These are phyloP conservation scores for Aspergillus cejpii DNA, from an alignment of 2,329 filamentous ascomycete species.

Conservation along the genomic window DNA sequence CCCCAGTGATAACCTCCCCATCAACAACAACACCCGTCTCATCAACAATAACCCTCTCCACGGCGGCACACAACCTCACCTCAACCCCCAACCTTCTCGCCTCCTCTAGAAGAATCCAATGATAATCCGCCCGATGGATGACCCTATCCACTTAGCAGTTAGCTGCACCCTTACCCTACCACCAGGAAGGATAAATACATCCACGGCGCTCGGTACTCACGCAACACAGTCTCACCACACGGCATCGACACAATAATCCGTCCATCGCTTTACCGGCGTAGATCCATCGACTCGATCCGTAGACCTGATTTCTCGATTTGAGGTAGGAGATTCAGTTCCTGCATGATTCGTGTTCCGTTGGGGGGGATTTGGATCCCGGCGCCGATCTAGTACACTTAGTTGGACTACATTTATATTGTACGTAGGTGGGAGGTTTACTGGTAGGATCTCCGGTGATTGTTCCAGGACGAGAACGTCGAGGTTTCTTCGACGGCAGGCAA, in stretches of 20 bases:
- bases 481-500: conserved; percentile 18
- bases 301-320: conserved; percentile 9
- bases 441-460: conserved; percentile 9
- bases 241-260: conserved; percentile 16
- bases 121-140: conserved; percentile 19
- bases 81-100: conserved; percentile 11
- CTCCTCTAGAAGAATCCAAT: conserved; percentile 14
- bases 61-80: conserved; percentile 6
- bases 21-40: conserved; percentile 5
- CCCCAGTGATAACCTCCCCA: conserved; percentile 7
- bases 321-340: conserved; percentile 13
- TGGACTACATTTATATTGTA: not conserved
- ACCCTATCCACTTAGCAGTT: conserved; percentile 7
- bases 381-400: conserved; percentile 11
- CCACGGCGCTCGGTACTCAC: conserved; percentile 22
- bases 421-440: not conserved
- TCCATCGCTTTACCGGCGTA: conserved; percentile 18
- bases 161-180: not conserved
- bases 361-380: conserved; percentile 28
- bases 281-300: conserved; percentile 11
- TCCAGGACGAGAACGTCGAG: conserved; percentile 22
- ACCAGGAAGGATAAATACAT: conserved; percentile 12
- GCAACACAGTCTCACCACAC: conserved; percentile 15
- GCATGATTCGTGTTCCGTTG: conserved; percentile 19
- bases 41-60: conserved; percentile 7